phyloP scores from a whole-genome alignment of 345 rosid genomes.

The Turritis glabra region DNA sequence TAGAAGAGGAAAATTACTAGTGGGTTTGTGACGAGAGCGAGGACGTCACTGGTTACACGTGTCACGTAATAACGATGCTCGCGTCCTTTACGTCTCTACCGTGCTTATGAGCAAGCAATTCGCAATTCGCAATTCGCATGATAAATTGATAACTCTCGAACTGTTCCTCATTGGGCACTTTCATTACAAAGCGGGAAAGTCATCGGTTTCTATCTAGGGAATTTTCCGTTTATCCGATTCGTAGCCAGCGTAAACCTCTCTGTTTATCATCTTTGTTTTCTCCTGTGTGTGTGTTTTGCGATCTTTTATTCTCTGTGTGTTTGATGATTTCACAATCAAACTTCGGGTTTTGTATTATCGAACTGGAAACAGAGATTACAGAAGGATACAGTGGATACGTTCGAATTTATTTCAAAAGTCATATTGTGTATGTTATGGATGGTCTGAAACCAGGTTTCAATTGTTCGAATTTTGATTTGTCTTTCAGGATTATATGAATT shows the following conservation, averaged over 20 bases:
- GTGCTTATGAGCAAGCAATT: neutral
- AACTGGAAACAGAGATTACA: neutral
- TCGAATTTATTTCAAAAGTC: too few relatives aligned
- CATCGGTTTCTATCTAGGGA: neutral
- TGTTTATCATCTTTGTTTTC: neutral
- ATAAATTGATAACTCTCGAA: constrained; percentile 9
- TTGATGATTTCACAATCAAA: too few relatives aligned
- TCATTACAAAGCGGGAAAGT: neutral
- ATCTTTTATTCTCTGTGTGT: too few relatives aligned
- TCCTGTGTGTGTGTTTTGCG: too few relatives aligned
- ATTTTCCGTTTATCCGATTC: neutral
- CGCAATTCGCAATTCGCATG: neutral
- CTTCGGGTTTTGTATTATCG: neutral
- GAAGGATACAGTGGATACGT: too few relatives aligned
- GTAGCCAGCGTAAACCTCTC: neutral
- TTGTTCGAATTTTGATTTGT: neutral
- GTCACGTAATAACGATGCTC: neutral
- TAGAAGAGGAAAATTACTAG: neutral
- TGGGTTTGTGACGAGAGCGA: constrained; percentile 25
- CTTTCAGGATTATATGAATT: neutral
- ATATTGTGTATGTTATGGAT: neutral
- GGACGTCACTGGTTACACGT: constrained; percentile 22
- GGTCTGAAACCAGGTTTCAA: neutral
- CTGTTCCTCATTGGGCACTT: neutral
- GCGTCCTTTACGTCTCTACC: constrained; percentile 15